Base-by-base conservation (phyloP, 805 yeast species). In the Dipodascopsis uninucleata region DNA sequence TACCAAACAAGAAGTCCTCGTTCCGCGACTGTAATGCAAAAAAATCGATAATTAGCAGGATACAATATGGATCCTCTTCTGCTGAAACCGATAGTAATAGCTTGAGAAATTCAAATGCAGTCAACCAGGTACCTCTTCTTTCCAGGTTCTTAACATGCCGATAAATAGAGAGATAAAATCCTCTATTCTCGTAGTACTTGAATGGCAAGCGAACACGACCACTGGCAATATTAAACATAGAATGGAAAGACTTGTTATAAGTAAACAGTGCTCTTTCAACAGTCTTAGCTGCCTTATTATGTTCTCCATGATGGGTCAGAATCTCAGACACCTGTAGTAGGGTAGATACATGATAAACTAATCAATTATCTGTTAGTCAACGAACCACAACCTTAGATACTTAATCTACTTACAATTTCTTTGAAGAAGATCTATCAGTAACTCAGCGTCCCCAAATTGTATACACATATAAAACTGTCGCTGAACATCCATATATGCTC, bases 1-100 rank as follows among this genome's bases (percentile, higher is more conserved):
- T 64, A 16, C 77, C 75, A 9, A 79, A 69, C 54, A 87, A 60
- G 62, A 77, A 86, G 46, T 76, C 69, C 58, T 73, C 78, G 49
- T 85, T 85, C 25, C 74, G 79, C 28, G 85, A 70, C 64, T 78
- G 67, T 2, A 85, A 66, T 2, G 90, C 81, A 59, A 84, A 87
- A 58, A 76, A 80, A 61, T 88, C 96, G 55, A 88, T 79, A 61
- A 86, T 84, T 58, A 82, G 81, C 52, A 95, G 72, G 9, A 82
- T 87, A 18, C 95, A 95, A 41, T 81, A 68, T 1, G 95, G 95
- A 67, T 88, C 96, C 1, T 79, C 72, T 1, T 95, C 95, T 31
- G 63, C 64, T 28, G 77, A 71, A 24, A 88, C 66, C 1, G 88
- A 76, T 51, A 84, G 68, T 38, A 87, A 67, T 4, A 81, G 69